Evolutionary conservation across 169 alveolate species (phyloP), one percentile per base, ranked within the genome.

Genomic region (Eimeria acervulina): DNA sequence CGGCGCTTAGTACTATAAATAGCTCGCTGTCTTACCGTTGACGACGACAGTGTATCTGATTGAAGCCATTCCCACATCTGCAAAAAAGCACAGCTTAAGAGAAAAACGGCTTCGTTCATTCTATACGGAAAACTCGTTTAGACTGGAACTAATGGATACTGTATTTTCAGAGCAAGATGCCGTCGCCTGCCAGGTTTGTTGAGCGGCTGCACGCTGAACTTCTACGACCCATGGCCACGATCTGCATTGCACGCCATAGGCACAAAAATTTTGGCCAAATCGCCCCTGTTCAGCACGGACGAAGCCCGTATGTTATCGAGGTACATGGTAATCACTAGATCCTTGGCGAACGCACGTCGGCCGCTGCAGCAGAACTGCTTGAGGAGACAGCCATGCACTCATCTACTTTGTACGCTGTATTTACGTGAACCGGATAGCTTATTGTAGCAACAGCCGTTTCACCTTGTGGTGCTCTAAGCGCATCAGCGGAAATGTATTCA

Each of bases 151-250:
- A 13, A 15, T 78, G 59, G 66, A 44, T 3, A 36, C 51, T 40
- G 59, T n/a, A 31, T 47, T 6, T 38, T 61, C 83, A 95, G 95
- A 55, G 61, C 92, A 31, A 70, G 87, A n/a, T 76, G 96, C 78
- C 95, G 96, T 19, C 90, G 83, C 61, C 72, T 76, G 42, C 92
- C 96, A 15, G 61, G 88, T 15, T 72, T 95, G 80, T 66, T 74
- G 80, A 87, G 78, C 68, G 55, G 95, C 93, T 61, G 78, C 19
- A 78, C 38, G 38, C 40, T 88, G 66, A 91, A 88, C 92, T 85
- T 52, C 99, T 98, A 97, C 96, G 98, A 98, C 81, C 97, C 98
- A 66, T 99, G 99, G 99, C 99, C 99, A 1, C 97, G 96, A 83
- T 99, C 98, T 90, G 99, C 99, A 8, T 95, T 98, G 38, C 97